Base-by-base conservation (phyloP, 176 grass and related monocot genomes). In the Miscanthus lutarioriparius region DNA sequence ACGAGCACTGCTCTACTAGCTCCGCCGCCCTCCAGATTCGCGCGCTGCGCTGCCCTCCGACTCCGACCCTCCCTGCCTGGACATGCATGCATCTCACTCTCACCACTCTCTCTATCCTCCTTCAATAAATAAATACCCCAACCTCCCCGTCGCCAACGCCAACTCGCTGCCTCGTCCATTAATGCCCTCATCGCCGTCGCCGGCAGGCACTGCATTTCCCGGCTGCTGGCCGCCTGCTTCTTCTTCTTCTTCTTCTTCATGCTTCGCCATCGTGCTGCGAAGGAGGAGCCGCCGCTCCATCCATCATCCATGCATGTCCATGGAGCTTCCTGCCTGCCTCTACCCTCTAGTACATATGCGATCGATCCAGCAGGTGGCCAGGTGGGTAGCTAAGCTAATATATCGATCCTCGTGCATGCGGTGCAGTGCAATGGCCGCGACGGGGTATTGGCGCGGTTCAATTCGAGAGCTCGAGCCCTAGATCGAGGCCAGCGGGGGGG, bases 371-470 rank as follows among this genome's bases (percentile, higher is more conserved):
- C n/a, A n/a, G n/a, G n/a, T n/a, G n/a, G n/a, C n/a, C n/a, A 54
- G 51, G 51, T 56, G 51, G 51, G 3, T 2, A 7, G 49, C 16
- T 16, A 16, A 49, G 17, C 6, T 53, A 54, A 54, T 53, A 1
- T 0, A 17, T 1, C 0, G 1, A 49, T 56, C 20, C 8, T 23
- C 54, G 54, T 59, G 54, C 54, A 10, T 56, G 7, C 53, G 9
- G 43, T 13, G 40, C 14, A 36, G 7, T 23, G 22, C 54, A 59
- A 23, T 25, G 56, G 58, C n/a, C 56, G 36, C 17, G 43, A 87
- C 80, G 76, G 63, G 91, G 89, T 92, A 64, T 92, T 92, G 84
- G 44, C 49, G 77, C 88, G 88, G 88, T 92, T 92, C 88, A 92
- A 92, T 90, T 76, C 68, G 91, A 92, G 86, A 81, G 80, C 44